Conservation (phyloP, 371 early-diverging fungal genomes). For the Syncephalastrum racemosum region DNA sequence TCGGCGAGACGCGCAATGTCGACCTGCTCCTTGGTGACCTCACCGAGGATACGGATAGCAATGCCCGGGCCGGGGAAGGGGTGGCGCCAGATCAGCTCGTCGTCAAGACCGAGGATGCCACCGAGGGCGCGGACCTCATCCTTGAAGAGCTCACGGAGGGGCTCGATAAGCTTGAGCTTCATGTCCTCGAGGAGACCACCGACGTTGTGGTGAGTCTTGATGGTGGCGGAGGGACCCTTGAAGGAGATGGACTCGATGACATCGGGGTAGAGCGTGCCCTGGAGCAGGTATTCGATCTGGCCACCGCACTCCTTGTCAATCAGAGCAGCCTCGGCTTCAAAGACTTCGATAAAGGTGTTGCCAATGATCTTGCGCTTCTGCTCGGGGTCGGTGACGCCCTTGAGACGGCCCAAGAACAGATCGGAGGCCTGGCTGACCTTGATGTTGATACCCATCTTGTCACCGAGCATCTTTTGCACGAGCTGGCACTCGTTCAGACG, state of each 20-base stretch:
- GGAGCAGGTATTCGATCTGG: slow-evolving; percentile 90
- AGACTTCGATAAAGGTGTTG: slow-evolving; percentile 97
- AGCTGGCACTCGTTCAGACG: slow-evolving; percentile 90
- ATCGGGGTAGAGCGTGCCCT: slow-evolving; percentile 98
- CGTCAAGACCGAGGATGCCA: slow-evolving; percentile 82
- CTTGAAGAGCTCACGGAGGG: slow-evolving; percentile 97
- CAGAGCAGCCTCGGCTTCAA: slow-evolving; percentile 89
- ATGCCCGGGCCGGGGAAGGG: slow-evolving; percentile 99
- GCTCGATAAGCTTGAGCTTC: slow-evolving; percentile 97
- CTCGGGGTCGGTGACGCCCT: slow-evolving; percentile 94
- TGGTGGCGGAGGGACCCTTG: slow-evolving; percentile 98
- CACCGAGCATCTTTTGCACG: slow-evolving; percentile 81
- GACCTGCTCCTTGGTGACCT: slow-evolving; percentile 91
- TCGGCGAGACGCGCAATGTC: slow-evolving; percentile 93
- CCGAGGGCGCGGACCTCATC: slow-evolving; percentile 97
- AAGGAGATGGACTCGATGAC: slow-evolving; percentile 98
- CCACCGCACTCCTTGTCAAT: slow-evolving; percentile 78
- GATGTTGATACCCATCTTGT: slow-evolving; percentile 93
- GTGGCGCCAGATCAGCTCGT: slow-evolving; percentile 97
- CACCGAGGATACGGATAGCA: slow-evolving; percentile 95
- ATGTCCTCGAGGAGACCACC: slow-evolving; percentile 95
- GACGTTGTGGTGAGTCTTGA: slow-evolving; percentile 99
- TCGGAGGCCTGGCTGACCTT: slow-evolving; percentile 90
- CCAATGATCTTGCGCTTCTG: slow-evolving; percentile 98
- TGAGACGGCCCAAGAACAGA: slow-evolving; percentile 83